These are phyloP conservation scores for Sphaerosporella brunnea DNA, from an alignment of 495 filamentous ascomycete genomes.

Conservation along the genomic window DNA sequence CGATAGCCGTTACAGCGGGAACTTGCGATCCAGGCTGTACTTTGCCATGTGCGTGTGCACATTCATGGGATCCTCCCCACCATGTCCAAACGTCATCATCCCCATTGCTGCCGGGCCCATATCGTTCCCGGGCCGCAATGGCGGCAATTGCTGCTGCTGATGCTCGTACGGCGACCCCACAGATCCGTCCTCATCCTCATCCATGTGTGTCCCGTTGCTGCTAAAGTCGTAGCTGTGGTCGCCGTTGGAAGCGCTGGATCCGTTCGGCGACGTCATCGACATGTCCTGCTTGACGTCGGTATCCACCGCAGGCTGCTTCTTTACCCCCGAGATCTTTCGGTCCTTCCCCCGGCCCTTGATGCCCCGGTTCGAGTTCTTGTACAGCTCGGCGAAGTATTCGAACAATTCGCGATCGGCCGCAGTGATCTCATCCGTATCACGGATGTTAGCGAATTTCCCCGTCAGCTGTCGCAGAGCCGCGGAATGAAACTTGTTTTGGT, in stretches of 20 bases:
- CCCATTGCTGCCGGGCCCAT: conserved; percentile 11
- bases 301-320: conserved; percentile 16
- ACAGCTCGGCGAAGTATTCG: conserved; percentile 70
- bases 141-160: conserved; percentile 21
- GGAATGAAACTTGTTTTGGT: conserved; percentile 85
- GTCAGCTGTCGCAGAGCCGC: conserved; percentile 55
- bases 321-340: conserved; percentile 35
- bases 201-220: conserved; percentile 18
- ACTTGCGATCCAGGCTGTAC: conserved; percentile 24
- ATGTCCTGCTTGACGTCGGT: conserved; percentile 17
- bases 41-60: conserved; percentile 25
- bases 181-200: conserved; percentile 24
- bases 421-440: conserved; percentile 43
- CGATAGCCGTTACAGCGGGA: conserved; percentile 11
- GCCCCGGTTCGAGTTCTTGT: conserved; percentile 89
- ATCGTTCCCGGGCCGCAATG: conserved; percentile 18
- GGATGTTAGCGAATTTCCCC: conserved; percentile 48
- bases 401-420: conserved; percentile 59
- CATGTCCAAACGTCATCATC: no score
- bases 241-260: conserved; percentile 22
- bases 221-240: conserved; percentile 17
- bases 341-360: conserved; percentile 87
- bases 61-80: conserved; percentile 20
- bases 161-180: conserved; percentile 16
- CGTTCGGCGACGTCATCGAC: conserved; percentile 21